A percentile compares a stretch with the other conserved stretches of the same genome.
Evolutionary conservation across 805 yeast species (phyloP).

Genomic region (Brettanomyces sp.): DNA sequence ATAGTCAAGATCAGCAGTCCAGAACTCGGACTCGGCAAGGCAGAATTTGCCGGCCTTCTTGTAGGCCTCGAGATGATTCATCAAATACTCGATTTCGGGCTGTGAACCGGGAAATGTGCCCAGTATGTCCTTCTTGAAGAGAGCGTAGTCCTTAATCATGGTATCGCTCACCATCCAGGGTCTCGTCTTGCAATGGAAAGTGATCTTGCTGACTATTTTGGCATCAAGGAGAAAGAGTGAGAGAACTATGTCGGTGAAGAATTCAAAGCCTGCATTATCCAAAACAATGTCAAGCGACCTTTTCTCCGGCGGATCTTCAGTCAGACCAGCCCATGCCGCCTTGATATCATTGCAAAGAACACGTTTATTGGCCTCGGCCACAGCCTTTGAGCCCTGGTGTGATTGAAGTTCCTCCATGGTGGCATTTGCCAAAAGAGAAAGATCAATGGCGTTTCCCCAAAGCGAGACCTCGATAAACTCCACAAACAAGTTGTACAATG

Average conservation of each 20-base stretch:
- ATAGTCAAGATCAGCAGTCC: conserved; percentile 77
- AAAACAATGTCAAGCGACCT: conserved; percentile 71
- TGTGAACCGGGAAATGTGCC: conserved; percentile 44
- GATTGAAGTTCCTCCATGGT: conserved; percentile 82
- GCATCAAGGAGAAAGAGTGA: conserved; percentile 63
- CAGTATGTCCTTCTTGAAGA: conserved; percentile 46
- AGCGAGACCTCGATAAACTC: conserved; percentile 83
- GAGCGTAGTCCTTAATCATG: conserved; percentile 67
- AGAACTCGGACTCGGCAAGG: conserved; percentile 59
- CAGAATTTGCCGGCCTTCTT: conserved; percentile 37
- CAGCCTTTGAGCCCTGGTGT: conserved; percentile 81
- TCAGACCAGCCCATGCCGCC: conserved; percentile 50
- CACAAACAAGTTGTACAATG: conserved; percentile 50
- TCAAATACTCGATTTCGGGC: conserved; percentile 39
- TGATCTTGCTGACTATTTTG: conserved; percentile 52
- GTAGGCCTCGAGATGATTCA: conserved; percentile 34
- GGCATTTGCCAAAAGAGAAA: conserved; percentile 83
- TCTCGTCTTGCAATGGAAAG: conserved; percentile 77
- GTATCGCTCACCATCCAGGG: conserved; percentile 99
- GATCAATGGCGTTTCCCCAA: conserved; percentile 98
- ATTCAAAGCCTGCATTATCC: conserved; percentile 93
- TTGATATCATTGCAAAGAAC: conserved; percentile 70
- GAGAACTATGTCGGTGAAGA: conserved; percentile 73
- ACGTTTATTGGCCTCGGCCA: conserved; percentile 73
- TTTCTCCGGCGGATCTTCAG: conserved; percentile 17